Evolutionary conservation across 140 eudicot genomes (phyloP).

Genomic region (Ambrosia hybrid): DNA sequence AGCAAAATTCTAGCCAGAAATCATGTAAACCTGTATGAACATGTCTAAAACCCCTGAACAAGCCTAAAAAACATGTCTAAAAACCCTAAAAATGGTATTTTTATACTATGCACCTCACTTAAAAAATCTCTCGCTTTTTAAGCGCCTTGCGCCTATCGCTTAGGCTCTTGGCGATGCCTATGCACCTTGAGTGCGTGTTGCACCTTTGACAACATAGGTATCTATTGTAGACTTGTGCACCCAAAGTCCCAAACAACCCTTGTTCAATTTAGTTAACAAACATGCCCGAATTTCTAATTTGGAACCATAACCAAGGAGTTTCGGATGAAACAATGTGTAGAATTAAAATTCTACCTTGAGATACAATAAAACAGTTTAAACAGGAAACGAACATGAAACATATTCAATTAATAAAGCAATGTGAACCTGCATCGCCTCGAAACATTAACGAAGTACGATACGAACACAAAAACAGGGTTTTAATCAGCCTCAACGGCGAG

Average conservation of each 20-base stretch:
- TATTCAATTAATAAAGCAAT: constrained; percentile 8
- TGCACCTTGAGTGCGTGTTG: no score
- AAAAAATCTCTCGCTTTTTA: no score
- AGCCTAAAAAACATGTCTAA: no score
- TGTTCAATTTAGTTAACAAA: not conserved
- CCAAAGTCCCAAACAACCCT: not conserved
- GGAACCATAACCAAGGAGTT: not conserved
- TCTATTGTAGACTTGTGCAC: constrained; percentile 4
- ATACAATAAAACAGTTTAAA: not conserved
- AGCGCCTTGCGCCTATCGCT: no score
- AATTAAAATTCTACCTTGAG: not conserved
- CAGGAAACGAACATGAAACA: not conserved
- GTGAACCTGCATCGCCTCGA: constrained; percentile 28
- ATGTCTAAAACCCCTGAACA: no score
- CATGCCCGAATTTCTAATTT: not conserved
- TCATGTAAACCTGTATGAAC: no score
- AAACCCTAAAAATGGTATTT: no score
- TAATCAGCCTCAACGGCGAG: constrained; percentile 16
- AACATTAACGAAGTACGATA: constrained; percentile 25
- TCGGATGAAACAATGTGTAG: not conserved
- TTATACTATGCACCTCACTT: no score
- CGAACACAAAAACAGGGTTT: constrained; percentile 18
- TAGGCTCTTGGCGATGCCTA: no score
- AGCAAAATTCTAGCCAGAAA: no score
- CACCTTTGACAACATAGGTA: not conserved